phyloP scores from a whole-genome alignment of 2,329 filamentous ascomycete species.

The Aspergillus tanneri region DNA sequence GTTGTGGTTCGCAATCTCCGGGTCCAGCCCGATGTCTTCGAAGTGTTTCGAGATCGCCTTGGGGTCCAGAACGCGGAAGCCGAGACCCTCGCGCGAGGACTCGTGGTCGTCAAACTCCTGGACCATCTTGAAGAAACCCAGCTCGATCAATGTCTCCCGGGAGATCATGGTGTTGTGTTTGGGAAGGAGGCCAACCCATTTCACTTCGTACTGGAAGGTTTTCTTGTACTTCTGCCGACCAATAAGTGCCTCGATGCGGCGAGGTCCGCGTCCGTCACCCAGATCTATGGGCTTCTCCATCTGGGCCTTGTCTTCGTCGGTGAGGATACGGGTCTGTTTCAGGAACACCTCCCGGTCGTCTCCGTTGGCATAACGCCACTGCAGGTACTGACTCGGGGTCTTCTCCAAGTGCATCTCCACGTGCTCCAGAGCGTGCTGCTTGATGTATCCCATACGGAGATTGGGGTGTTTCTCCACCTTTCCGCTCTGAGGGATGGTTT shows the following conservation, averaged over 20 bases:
- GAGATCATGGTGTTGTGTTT: constrained; percentile 94
- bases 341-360: constrained; percentile 95
- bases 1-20: constrained; percentile 98
- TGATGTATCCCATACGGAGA: constrained; percentile 98
- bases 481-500: constrained; percentile 77
- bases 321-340: constrained; percentile 93
- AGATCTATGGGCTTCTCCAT: constrained; percentile 90
- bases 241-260: constrained; percentile 82
- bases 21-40: constrained; percentile 91
- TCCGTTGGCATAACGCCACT: constrained; percentile 97
- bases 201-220: constrained; percentile 97
- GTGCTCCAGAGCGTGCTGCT: constrained; percentile 98
- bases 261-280: constrained; percentile 73
- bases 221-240: constrained; percentile 99
- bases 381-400: constrained; percentile 97
- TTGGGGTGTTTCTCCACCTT: constrained; percentile 98
- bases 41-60: constrained; percentile 97
- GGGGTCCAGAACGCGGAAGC: constrained; percentile 89
- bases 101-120: constrained; percentile 99
- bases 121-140: constrained; percentile 87
- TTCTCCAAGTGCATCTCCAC: constrained; percentile 99
- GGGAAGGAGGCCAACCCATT: constrained; percentile 85
- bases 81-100: constrained; percentile 95
- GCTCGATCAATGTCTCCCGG: constrained; percentile 81
- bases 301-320: constrained; percentile 78